Evolutionary conservation across 805 yeast species (phyloP), one percentile per base, ranked within the genome.

Genomic region (Candida rishiriensis): DNA sequence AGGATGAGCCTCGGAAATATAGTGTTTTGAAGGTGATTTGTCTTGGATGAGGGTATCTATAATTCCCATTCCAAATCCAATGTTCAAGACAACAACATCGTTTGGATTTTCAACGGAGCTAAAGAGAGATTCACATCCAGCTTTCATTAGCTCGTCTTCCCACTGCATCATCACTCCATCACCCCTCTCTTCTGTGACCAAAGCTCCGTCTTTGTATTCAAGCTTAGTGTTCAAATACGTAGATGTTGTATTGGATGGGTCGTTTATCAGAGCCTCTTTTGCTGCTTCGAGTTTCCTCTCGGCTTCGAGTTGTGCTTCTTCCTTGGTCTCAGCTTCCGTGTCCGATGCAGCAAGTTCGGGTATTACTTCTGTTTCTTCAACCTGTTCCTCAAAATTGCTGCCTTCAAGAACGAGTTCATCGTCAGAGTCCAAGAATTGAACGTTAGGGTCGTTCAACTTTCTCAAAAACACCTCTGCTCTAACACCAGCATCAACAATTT

Each of bases 91-190:
- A 34, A 69, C 75, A 10, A 70, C 60, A 31, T 71, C 69, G 1
- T 60, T 61, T 1, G 59, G 63, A 28, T 54, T 66, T 8, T 56
- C 61, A 11, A 66, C 54, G 1, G 78, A 69, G 39, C 69, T 69
- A 59, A 83, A 81, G n/a, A 91, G 60, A 0, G 91, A 69, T 30
- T 85, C 81, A 43, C 95, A 84, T 1, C 95, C 95, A 13, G 82
- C 71, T 41, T 73, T 69, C 98, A 90, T 90, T 44, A 90, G 70
- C 16, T 80, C 77, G 4, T 79, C 73, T 61, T 90, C 98, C 98
- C 98, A 90, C 54, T 84, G 85, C 98, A 90, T 90, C 98, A 90
- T 90, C 2, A 90, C 97, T 14, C 97, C 98, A 56, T 90, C 97
- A 38, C 76, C 71, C 41, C 83, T 69, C 18, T 79, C 83, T 47